These are phyloP conservation scores for Orobanche coerulescens DNA, from an alignment of 257 asterid species.

Conservation along the genomic window DNA sequence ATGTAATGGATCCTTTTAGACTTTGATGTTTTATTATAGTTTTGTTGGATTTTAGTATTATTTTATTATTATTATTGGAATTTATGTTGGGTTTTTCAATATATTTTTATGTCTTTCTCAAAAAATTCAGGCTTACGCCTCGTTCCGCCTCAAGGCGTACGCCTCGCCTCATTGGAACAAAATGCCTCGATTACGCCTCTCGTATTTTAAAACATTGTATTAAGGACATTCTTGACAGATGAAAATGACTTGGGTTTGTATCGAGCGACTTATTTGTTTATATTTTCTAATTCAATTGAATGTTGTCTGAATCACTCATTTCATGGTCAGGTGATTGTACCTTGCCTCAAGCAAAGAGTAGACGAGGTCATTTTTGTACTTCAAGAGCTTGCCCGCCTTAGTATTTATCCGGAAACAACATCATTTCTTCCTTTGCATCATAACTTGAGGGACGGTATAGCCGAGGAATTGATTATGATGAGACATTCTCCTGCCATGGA, in stretches of 20 bases:
- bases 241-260: constrained; percentile 72
- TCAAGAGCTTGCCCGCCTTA: constrained; percentile 74
- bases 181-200: too few species aligned
- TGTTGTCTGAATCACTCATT: constrained; percentile 16
- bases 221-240: constrained; percentile 69
- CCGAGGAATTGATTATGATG: constrained; percentile 30
- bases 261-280: constrained; percentile 4
- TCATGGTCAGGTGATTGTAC: constrained; percentile 58
- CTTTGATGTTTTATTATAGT: too few species aligned
- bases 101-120: too few species aligned
- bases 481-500: constrained; percentile 64
- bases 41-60: too few species aligned
- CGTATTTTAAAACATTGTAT: too few species aligned
- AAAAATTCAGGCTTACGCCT: too few species aligned
- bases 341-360: constrained; percentile 75
- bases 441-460: constrained; percentile 46
- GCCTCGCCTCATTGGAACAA: too few species aligned
- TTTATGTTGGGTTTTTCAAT: too few species aligned
- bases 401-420: constrained; percentile 67
- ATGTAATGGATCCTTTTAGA: too few species aligned
- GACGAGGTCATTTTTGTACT: constrained; percentile 83
- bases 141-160: too few species aligned
- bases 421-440: constrained; percentile 62
- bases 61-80: too few species aligned
- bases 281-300: background rate